Evolutionary conservation across 2,329 filamentous ascomycete genomes (phyloP), one percentile per base, ranked within the genome.

Genomic region (Cryphonectria carpinicola): DNA sequence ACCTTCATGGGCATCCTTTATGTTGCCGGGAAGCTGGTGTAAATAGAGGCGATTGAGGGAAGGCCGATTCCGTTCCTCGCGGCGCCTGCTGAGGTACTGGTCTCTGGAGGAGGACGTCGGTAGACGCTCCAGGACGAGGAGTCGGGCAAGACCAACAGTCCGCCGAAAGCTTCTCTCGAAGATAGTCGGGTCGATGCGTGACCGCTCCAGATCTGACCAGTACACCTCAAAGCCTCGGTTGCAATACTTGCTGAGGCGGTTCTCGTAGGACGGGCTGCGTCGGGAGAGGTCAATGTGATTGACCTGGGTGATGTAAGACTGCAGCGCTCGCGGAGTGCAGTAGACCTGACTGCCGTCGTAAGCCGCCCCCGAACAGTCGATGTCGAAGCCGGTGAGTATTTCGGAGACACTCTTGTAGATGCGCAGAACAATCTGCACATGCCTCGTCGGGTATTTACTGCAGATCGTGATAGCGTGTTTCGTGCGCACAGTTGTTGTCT

Each of bases 351-450:
- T 86, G 49, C 94, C 94, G 78, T 96, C 89, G 75, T 92, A 97
- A 3, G 93, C 93, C 35, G 90, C 92, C 72, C 93, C 93, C 0
- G 93, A 92, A 78, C 92, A 94, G 78, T 96, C 93, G 65, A 97
- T 93, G 75, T 97, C 94, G 75, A 97, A 97, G 0, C 94, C 94
- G 3, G 93, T 94, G 35, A 97, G 85, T 49, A 97, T 95, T 78
- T 97, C 93, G 0, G 92, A 91, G 62, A 97, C 82, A 0, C 91
- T 94, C 76, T 93, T 93, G 83, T 97, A 97, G 52, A 96, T 89
- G 49, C 93, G 91, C 41, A 97, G 85, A 32, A 97, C 93, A 75
- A 97, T 94, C 84, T 95, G 72, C 6, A 97, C 87, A 78, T 97
- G 93, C 2, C 94, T 90, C 49, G 90, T 93, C 0, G 93, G 94